phyloP scores from a whole-genome alignment of 192 early-diverging fungal species.

The Linnemannia schmuckeri region DNA sequence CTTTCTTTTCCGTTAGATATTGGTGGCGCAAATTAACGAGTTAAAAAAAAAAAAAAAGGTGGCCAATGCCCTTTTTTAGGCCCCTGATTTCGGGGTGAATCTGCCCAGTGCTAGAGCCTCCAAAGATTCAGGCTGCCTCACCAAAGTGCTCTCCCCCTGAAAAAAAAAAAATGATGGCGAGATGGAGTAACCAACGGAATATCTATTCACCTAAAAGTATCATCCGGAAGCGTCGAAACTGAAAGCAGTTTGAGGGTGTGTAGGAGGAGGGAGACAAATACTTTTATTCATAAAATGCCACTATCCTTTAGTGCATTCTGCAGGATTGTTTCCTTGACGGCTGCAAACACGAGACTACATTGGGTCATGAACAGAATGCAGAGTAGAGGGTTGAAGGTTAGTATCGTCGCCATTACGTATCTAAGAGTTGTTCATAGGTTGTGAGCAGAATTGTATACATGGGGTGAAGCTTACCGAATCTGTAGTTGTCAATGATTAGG shows the following conservation, averaged over 20 bases:
- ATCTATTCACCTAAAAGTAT: too few relatives aligned
- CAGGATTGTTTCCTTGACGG: constrained; percentile 92
- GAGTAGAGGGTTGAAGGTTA: not conserved
- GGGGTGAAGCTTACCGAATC: constrained; percentile 28
- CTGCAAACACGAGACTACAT: constrained; percentile 85
- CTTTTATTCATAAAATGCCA: constrained; percentile 71
- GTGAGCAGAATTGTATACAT: not conserved
- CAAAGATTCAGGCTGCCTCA: not conserved
- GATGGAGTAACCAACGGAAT: too few relatives aligned
- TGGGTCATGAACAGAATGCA: not conserved
- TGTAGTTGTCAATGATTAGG: constrained; percentile 4
- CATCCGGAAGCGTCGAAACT: not conserved
- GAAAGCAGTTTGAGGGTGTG: too few relatives aligned
- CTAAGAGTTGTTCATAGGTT: not conserved
- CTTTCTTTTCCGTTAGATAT: too few relatives aligned
- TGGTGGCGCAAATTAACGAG: too few relatives aligned
- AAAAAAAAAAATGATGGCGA: not conserved
- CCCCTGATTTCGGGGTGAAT: too few relatives aligned
- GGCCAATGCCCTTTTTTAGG: too few relatives aligned
- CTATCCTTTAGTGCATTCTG: constrained; percentile 87
- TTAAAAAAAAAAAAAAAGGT: too few relatives aligned
- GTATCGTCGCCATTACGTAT: not conserved
- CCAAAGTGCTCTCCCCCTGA: not conserved
- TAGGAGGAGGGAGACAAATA: not conserved
- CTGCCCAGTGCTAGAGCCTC: too few relatives aligned